These are phyloP conservation scores for Nigrospora sphaerica DNA, from an alignment of 2,329 filamentous ascomycete genomes.

Conservation along the genomic window DNA sequence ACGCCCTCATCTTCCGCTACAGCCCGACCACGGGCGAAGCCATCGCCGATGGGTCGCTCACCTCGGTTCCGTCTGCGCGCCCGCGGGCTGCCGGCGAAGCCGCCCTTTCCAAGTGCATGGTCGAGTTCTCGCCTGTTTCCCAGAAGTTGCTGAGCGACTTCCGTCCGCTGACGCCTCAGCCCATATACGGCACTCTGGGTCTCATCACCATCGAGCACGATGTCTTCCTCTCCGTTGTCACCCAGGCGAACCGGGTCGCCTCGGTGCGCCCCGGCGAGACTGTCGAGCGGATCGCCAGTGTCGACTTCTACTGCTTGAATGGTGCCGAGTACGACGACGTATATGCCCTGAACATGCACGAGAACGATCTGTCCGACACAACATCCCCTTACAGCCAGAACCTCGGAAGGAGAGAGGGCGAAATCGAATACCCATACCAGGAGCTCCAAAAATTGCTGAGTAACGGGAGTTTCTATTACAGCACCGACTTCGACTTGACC, in stretches of 20 bases:
- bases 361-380: conserved; percentile 40
- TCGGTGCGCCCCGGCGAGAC: conserved; percentile 82
- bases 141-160: conserved; percentile 68
- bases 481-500: conserved; percentile 94
- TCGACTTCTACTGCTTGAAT: conserved; percentile 91
- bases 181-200: conserved; percentile 79
- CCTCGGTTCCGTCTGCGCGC: conserved; percentile 41
- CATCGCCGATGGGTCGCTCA: conserved; percentile 50
- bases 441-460: conserved; percentile 87
- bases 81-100: conserved; percentile 34
- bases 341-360: conserved; percentile 45
- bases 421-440: conserved; percentile 80
- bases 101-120: conserved; percentile 65
- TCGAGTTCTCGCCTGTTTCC: conserved; percentile 68
- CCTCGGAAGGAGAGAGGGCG: conserved; percentile 59
- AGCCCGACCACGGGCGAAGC: conserved; percentile 57
- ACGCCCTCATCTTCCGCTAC: conserved; percentile 80
- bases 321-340: conserved; percentile 80
- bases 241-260: conserved; percentile 69
- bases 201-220: conserved; percentile 77
- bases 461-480: conserved; percentile 96
- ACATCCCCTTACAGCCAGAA: conserved; percentile 40
- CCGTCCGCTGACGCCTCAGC: conserved; percentile 63
- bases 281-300: conserved; percentile 76
- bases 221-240: conserved; percentile 88